phyloP scores from a whole-genome alignment of 345 rosid genomes.

The Melastoma malabathricum region DNA sequence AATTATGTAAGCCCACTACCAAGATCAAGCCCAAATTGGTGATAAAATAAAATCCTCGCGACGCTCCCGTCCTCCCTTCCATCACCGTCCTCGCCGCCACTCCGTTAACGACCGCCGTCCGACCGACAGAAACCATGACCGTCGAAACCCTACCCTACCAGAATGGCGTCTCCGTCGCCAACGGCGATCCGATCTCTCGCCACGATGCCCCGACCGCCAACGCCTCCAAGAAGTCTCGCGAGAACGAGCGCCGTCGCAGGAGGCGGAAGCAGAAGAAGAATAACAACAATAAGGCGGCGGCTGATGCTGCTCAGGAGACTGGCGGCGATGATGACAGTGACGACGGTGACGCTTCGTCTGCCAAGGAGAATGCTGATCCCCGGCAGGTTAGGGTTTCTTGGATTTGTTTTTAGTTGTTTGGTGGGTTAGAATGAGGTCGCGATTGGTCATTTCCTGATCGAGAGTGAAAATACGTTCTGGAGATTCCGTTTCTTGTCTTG shows the following conservation, averaged over 20 bases:
- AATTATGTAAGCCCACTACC: background rate
- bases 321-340: slow-evolving; percentile 15
- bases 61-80: background rate
- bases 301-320: slow-evolving; percentile 6
- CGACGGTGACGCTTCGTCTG: slow-evolving; percentile 13
- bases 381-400: slow-evolving; percentile 19
- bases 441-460: too few species aligned
- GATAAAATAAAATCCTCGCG: background rate
- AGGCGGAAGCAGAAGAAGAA: slow-evolving; percentile 98
- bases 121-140: slow-evolving; percentile 17
- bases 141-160: slow-evolving; percentile 33
- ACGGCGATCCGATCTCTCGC: slow-evolving; percentile 32
- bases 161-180: slow-evolving; percentile 25
- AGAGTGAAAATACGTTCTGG: too few species aligned
- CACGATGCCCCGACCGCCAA: slow-evolving; percentile 7
- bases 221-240: slow-evolving; percentile 51
- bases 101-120: background rate
- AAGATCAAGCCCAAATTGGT: background rate
- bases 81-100: background rate
- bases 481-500: too few species aligned
- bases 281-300: slow-evolving; percentile 20
- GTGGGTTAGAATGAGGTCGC: too few species aligned
- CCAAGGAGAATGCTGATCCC: slow-evolving; percentile 38
- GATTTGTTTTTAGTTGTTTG: background rate
- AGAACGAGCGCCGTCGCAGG: slow-evolving; percentile 87